A percentile compares a stretch with the other conserved stretches of the same genome.
phyloP scores from a whole-genome alignment of 805 yeast genomes.

The Komagataella ulmi region DNA sequence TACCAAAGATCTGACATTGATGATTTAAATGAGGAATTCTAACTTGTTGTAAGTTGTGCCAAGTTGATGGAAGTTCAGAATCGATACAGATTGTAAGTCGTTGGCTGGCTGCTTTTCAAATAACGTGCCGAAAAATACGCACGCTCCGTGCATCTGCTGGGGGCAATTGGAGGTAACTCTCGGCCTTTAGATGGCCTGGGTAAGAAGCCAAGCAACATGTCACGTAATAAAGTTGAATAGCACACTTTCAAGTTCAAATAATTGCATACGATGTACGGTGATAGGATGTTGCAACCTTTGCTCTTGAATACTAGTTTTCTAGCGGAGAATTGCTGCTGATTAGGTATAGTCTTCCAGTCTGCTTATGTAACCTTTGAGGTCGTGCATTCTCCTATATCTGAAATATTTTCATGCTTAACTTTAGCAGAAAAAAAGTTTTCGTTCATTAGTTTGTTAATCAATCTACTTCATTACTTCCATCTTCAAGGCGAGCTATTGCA shows the following conservation, averaged over 20 bases:
- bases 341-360: not conserved
- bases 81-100: not conserved
- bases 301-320: no score
- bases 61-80: not conserved
- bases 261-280: no score
- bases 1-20: conserved; percentile 9
- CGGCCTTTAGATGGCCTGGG: not conserved
- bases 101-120: not conserved
- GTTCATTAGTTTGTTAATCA: not conserved
- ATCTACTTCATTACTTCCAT: not conserved
- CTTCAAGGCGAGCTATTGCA: conserved; percentile 33
- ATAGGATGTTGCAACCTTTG: no score
- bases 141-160: not conserved
- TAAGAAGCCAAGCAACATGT: not conserved
- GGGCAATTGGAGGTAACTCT: not conserved
- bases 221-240: not conserved
- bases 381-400: not conserved
- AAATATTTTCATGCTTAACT: not conserved
- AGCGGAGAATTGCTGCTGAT: no score
- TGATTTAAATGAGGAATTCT: not conserved
- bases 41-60: not conserved
- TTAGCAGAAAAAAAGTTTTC: not conserved
- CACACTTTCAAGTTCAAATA: no score
- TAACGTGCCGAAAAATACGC: not conserved
- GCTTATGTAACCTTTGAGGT: not conserved